Evolutionary conservation across 179 eudicot species (phyloP).

Genomic region (Silene vulgaris): DNA sequence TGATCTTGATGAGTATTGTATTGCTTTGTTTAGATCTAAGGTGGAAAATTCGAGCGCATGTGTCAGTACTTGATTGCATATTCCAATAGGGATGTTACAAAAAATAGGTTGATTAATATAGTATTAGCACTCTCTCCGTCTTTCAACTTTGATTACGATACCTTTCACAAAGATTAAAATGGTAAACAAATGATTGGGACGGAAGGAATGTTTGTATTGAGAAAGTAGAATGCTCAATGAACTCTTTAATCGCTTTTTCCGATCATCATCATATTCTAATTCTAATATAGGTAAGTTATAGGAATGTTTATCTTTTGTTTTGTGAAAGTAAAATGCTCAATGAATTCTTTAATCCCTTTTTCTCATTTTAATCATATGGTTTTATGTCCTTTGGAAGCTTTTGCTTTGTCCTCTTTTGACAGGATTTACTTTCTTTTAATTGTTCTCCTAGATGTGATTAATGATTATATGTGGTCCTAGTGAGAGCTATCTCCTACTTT

Average conservation of each 20-base stretch:
- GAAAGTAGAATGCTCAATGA: constrained; percentile 32
- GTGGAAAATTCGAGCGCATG: constrained; percentile 19
- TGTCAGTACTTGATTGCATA: constrained; percentile 28
- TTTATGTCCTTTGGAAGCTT: constrained; percentile 24
- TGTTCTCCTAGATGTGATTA: constrained; percentile 16
- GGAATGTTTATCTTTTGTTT: constrained; percentile 17
- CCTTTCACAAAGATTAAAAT: no score
- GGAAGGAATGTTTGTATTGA: constrained; percentile 19
- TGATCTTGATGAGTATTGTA: constrained; percentile 27
- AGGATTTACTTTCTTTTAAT: constrained; percentile 18
- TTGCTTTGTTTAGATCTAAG: constrained; percentile 32
- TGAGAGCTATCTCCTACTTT: constrained; percentile 22
- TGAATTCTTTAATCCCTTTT: constrained; percentile 31
- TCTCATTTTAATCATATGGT: constrained; percentile 41
- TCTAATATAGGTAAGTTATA: no score
- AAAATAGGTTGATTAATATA: constrained; percentile 32
- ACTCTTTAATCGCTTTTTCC: constrained; percentile 19
- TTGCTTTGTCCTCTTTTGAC: constrained; percentile 45
- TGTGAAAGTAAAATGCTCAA: constrained; percentile 31
- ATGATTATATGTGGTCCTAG: constrained; percentile 14
- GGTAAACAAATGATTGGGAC: no score
- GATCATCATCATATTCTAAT: no score
- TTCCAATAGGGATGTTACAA: constrained; percentile 12
- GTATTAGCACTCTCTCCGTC: constrained; percentile 1
- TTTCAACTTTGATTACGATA: constrained; percentile 18